phyloP scores from a whole-genome alignment of 345 rosid genomes.

The Citrus maxima region DNA sequence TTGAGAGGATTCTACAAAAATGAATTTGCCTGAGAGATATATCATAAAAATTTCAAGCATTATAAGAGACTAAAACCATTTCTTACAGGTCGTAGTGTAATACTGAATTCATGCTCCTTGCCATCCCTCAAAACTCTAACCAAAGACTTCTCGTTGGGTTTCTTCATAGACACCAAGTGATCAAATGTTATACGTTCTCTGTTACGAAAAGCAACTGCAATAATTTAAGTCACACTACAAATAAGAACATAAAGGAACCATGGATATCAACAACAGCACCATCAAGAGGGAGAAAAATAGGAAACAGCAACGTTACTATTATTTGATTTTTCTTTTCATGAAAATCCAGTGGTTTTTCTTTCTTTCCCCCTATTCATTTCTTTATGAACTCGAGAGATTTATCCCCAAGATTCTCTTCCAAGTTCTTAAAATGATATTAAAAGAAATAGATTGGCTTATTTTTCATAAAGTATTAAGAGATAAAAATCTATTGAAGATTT shows the following conservation, averaged over 20 bases:
- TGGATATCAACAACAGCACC: too few relatives aligned
- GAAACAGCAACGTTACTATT: too few relatives aligned
- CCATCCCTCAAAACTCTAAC: slow-evolving; percentile 69
- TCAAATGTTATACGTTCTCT: slow-evolving; percentile 85
- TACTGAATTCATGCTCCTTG: slow-evolving; percentile 49
- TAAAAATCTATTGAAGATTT: too few relatives aligned
- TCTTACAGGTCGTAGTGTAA: slow-evolving; percentile 69
- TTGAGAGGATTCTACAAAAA: neutral
- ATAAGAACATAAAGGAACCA: slow-evolving; percentile 5
- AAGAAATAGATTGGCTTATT: too few relatives aligned
- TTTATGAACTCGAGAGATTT: too few relatives aligned
- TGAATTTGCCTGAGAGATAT: neutral
- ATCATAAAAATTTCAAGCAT: neutral
- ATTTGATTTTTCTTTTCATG: too few relatives aligned
- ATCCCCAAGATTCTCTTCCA: too few relatives aligned
- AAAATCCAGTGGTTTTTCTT: too few relatives aligned
- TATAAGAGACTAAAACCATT: slow-evolving; percentile 5
- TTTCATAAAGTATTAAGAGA: too few relatives aligned
- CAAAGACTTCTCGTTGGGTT: slow-evolving; percentile 62
- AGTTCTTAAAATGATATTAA: too few relatives aligned
- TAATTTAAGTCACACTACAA: slow-evolving; percentile 1
- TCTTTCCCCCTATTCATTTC: too few relatives aligned
- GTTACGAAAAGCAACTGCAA: slow-evolving; percentile 80
- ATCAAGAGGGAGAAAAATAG: too few relatives aligned
- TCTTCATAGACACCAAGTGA: slow-evolving; percentile 91